A percentile compares a stretch with the other conserved stretches of the same genome.
These are phyloP conservation scores for Tillandsia fasciculata DNA, from an alignment of 176 grass and related monocot species.

Conservation along the genomic window DNA sequence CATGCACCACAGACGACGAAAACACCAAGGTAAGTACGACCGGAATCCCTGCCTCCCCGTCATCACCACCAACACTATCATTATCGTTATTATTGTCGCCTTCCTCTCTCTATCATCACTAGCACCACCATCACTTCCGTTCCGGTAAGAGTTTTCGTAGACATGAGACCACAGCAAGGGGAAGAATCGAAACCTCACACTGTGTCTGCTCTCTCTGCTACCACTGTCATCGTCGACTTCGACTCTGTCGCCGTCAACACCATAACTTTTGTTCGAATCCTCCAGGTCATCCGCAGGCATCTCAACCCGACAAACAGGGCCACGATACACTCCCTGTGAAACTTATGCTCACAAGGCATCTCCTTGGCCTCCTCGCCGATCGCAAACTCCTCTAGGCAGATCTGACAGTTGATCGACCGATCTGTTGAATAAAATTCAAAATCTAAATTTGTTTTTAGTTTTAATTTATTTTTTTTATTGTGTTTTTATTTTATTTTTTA, in stretches of 20 bases:
- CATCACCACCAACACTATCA: too few relatives aligned
- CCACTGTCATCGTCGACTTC: neutral
- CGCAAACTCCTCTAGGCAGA: slow-evolving; percentile 1
- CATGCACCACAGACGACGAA: too few relatives aligned
- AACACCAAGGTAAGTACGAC: too few relatives aligned
- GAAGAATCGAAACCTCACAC: neutral
- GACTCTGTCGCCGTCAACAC: neutral
- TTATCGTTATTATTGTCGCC: neutral
- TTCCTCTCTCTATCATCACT: neutral
- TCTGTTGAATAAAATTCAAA: too few relatives aligned
- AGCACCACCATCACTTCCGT: neutral
- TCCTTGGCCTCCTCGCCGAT: neutral
- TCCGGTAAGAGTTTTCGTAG: neutral
- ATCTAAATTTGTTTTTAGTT: too few relatives aligned
- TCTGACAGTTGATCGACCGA: neutral
- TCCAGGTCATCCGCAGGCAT: slow-evolving; percentile 1
- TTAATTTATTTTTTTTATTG: too few relatives aligned
- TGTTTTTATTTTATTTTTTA: too few relatives aligned
- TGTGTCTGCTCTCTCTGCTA: neutral
- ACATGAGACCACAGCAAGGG: neutral
- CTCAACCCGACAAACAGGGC: slow-evolving; percentile 1
- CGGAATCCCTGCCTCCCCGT: too few relatives aligned
- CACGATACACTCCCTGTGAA: neutral
- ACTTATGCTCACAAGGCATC: slow-evolving; percentile 14
- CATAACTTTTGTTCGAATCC: neutral